phyloP scores from a whole-genome alignment of 2,329 filamentous ascomycete genomes.

The Colletotrichum ledebouriae region DNA sequence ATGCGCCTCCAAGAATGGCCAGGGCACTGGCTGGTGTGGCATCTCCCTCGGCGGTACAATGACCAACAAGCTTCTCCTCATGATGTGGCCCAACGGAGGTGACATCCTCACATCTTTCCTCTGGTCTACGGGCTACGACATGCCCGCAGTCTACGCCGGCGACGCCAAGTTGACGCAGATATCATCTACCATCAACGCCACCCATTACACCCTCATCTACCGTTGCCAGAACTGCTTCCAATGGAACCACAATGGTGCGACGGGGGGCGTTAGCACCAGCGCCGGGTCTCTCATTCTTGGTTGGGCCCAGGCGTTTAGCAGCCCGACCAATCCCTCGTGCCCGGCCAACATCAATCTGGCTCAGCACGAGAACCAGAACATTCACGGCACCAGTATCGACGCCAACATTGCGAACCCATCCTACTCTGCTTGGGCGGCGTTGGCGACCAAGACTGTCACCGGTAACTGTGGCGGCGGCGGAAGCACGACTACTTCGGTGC shows the following conservation, averaged over 20 bases:
- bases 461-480: conserved; percentile 50
- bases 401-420: conserved; percentile 54
- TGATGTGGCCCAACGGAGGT: conserved; percentile 68
- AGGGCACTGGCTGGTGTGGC: conserved; percentile 69
- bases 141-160: conserved; percentile 71
- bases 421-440: conserved; percentile 59
- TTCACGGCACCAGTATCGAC: conserved; percentile 61
- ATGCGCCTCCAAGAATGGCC: conserved; percentile 59
- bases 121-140: conserved; percentile 69
- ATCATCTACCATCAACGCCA: conserved; percentile 68
- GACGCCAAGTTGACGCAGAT: conserved; percentile 73
- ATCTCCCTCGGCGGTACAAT: conserved; percentile 69
- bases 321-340: conserved; percentile 58
- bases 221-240: conserved; percentile 70
- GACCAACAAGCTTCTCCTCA: conserved; percentile 69
- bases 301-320: conserved; percentile 65
- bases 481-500: conserved; percentile 48
- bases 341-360: conserved; percentile 60
- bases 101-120: conserved; percentile 70
- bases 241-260: conserved; percentile 64
- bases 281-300: conserved; percentile 63
- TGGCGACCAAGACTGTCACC: conserved; percentile 57
- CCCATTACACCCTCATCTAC: conserved; percentile 74
- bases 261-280: conserved; percentile 59
- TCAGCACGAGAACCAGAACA: conserved; percentile 67